These are phyloP conservation scores for Aspergillus glaucus DNA, from an alignment of 2,329 filamentous ascomycete species.

Conservation along the genomic window DNA sequence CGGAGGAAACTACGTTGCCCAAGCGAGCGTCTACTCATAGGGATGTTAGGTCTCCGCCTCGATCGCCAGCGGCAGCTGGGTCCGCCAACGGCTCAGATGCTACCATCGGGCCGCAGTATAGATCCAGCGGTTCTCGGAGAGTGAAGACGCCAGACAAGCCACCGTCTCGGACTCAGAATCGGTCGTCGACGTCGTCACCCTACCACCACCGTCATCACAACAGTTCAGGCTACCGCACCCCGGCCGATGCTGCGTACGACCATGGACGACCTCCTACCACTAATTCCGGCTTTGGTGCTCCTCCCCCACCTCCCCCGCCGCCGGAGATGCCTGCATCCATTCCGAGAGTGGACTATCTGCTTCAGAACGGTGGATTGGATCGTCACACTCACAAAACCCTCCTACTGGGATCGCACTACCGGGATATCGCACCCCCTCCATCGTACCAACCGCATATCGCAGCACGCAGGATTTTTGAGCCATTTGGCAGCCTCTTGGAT, in stretches of 20 bases:
- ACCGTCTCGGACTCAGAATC: conserved; percentile 30
- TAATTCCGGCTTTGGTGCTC: conserved; percentile 29
- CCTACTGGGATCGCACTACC: conserved; percentile 45
- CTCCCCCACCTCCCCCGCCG: conserved; percentile 70
- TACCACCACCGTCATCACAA: conserved; percentile 9
- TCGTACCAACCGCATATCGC: conserved; percentile 59
- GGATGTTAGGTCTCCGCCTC: conserved; percentile 26
- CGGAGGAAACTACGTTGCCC: conserved; percentile 26
- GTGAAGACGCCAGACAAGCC: conserved; percentile 25
- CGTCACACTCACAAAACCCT: conserved; percentile 68
- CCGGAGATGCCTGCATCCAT: conserved; percentile 60
- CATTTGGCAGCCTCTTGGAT: conserved; percentile 75
- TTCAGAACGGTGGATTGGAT: conserved; percentile 78
- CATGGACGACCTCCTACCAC: conserved; percentile 25
- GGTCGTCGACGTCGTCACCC: conserved; percentile 22
- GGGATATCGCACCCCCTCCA: conserved; percentile 53
- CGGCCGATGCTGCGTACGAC: conserved; percentile 31
- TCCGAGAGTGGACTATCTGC: conserved; percentile 83
- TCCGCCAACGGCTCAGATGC: conserved; percentile 40
- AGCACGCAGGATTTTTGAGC: conserved; percentile 70
- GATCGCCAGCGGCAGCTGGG: conserved; percentile 31
- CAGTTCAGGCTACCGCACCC: conserved; percentile 19
- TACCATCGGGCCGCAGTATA: conserved; percentile 41
- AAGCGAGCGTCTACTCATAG: conserved; percentile 25
- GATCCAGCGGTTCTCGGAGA: conserved; percentile 24